These are phyloP conservation scores for Naganishia randhawae DNA, from an alignment of 768 basidiomycete genomes.

Conservation along the genomic window DNA sequence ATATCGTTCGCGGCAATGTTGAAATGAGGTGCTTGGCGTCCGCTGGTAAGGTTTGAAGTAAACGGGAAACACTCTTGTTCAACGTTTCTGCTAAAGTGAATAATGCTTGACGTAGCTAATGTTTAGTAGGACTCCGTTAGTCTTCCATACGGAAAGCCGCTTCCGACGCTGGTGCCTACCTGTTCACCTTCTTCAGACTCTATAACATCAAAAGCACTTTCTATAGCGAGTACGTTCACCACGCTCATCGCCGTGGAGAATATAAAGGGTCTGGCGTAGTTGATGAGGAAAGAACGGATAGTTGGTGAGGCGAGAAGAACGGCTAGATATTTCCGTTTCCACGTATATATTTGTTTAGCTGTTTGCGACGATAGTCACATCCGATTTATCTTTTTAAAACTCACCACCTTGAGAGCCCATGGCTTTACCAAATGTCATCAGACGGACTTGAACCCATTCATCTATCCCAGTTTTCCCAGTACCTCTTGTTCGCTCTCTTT, in stretches of 20 bases:
- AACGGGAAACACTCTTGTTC: not conserved
- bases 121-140: not conserved
- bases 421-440: constrained; percentile 93
- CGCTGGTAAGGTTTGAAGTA: not conserved
- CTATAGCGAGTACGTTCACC: constrained; percentile 69
- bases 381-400: constrained; percentile 48
- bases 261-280: constrained; percentile 85
- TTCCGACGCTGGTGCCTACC: constrained; percentile 51
- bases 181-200: constrained; percentile 62
- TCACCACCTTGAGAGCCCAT: constrained; percentile 78
- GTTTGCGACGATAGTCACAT: not conserved
- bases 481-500: not conserved
- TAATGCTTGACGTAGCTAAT: constrained; percentile 15
- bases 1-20: constrained; percentile 36
- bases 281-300: constrained; percentile 77
- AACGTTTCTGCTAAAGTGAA: not conserved
- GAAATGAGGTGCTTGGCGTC: constrained; percentile 2
- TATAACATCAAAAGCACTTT: constrained; percentile 75
- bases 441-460: constrained; percentile 65
- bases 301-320: constrained; percentile 69
- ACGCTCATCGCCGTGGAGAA: constrained; percentile 83
- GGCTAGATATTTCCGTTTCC: constrained; percentile 54
- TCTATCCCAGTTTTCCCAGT: constrained; percentile 54
- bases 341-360: not conserved
- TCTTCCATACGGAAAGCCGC: not conserved